phyloP scores from a whole-genome alignment of 176 grass and related monocot genomes.

The Carex scoparia region DNA sequence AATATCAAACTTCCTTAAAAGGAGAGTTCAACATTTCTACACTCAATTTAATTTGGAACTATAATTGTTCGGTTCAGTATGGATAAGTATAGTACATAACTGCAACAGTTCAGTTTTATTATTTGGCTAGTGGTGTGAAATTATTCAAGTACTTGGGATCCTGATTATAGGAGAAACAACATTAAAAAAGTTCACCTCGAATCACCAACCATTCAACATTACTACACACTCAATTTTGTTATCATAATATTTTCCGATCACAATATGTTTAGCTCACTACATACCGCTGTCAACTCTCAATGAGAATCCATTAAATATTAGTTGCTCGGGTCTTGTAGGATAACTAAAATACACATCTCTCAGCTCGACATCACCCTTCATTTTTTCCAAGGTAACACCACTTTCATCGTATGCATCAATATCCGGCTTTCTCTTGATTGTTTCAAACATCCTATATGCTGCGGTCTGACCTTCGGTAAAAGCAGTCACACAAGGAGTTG shows the following conservation, averaged over 20 bases:
- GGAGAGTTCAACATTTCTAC: neutral
- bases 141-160: neutral
- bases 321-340: slow-evolving; percentile 66
- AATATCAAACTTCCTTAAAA: neutral
- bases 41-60: neutral
- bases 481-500: slow-evolving; percentile 59
- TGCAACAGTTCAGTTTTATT: neutral
- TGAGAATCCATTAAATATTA: slow-evolving; percentile 79
- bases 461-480: slow-evolving; percentile 80
- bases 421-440: slow-evolving; percentile 69
- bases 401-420: slow-evolving; percentile 62
- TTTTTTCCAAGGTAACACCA: slow-evolving; percentile 42
- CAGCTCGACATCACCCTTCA: slow-evolving; percentile 67
- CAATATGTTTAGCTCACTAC: too few relatives aligned
- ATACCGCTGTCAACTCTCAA: slow-evolving; percentile 50
- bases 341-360: slow-evolving; percentile 79
- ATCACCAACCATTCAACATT: neutral
- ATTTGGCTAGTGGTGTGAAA: neutral
- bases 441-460: slow-evolving; percentile 68
- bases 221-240: neutral
- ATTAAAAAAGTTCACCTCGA: neutral
- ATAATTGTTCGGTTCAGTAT: neutral
- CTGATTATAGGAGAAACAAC: neutral
- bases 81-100: neutral
- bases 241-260: neutral